Percentiles rank a stretch among this genome's conserved stretches.
Evolutionary conservation across 2,329 filamentous ascomycete species (phyloP).

Genomic region (Colletotrichum sp.): DNA sequence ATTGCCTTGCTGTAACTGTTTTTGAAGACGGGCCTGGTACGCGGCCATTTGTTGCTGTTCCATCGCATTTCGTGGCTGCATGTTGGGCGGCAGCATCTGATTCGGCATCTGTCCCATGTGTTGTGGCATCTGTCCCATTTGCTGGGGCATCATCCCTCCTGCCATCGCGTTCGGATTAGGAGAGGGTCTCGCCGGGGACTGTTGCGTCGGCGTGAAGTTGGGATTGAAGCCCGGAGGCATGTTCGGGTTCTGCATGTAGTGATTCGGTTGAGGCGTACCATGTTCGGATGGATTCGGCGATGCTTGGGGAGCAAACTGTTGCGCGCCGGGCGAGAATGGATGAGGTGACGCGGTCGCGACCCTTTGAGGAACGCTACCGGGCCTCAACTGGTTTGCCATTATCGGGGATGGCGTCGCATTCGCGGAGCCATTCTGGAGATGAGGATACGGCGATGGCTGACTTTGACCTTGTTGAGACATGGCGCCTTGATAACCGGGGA

Average conservation of each 20-base stretch:
- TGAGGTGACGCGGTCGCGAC: conserved; percentile 93
- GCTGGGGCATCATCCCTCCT: conserved; percentile 54
- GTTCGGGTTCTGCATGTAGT: conserved; percentile 65
- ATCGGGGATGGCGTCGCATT: conserved; percentile 93
- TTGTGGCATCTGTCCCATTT: conserved; percentile 53
- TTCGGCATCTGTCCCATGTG: conserved; percentile 35
- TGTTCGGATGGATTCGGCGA: conserved; percentile 82
- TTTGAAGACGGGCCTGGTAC: conserved; percentile 85
- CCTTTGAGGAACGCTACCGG: conserved; percentile 74
- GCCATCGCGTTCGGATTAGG: conserved; percentile 59
- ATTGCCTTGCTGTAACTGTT: conserved; percentile 70
- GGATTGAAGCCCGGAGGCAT: conserved; percentile 65
- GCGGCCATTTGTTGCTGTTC: conserved; percentile 77
- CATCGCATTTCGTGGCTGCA: conserved; percentile 59
- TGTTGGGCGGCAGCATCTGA: conserved; percentile 35
- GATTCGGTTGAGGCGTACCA: conserved; percentile 74
- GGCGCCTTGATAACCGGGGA: conserved; percentile 71
- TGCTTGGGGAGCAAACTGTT: conserved; percentile 73
- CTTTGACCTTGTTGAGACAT: conserved; percentile 66
- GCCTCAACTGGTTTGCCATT: conserved; percentile 79
- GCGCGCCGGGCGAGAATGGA: conserved; percentile 80
- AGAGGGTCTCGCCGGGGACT: conserved; percentile 60
- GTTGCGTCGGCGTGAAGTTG: conserved; percentile 62
- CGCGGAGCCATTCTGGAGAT: conserved; percentile 80
- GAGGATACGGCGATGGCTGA: conserved; percentile 76